Conservation (phyloP, 2,329 filamentous ascomycete genomes). For the Microcyclosporella mali region DNA sequence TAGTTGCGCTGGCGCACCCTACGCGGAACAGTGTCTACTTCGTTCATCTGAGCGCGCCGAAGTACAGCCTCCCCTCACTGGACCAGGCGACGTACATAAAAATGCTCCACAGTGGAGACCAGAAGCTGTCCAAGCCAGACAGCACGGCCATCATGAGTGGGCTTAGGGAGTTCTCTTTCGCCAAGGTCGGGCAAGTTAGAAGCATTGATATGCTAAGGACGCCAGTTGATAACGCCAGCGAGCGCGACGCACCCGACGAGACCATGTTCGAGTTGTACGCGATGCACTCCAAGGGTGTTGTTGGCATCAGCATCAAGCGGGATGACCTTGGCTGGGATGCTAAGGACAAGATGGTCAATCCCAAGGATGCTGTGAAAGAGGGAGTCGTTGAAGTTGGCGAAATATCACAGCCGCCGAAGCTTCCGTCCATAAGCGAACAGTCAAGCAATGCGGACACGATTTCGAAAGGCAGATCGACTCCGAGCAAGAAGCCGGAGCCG, state of each 20-base stretch:
- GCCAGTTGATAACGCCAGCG: constrained; percentile 50
- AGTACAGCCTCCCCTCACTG: constrained; percentile 74
- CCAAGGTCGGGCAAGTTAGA: constrained; percentile 75
- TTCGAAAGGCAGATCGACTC: constrained; percentile 14
- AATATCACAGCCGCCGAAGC: constrained; percentile 38
- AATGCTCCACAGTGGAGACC: constrained; percentile 65
- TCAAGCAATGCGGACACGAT: constrained; percentile 13
- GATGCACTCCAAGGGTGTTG: constrained; percentile 97
- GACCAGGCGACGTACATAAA: constrained; percentile 84
- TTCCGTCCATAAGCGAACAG: constrained; percentile 12
- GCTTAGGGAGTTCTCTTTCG: constrained; percentile 89
- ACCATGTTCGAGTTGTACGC: constrained; percentile 90
- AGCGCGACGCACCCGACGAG: constrained; percentile 54
- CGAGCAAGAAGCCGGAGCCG: constrained; percentile 22
- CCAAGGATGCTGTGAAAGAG: constrained; percentile 67
- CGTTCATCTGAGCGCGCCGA: constrained; percentile 86
- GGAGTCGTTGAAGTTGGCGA: constrained; percentile 70
- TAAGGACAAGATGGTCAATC: constrained; percentile 78
- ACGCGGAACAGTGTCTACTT: constrained; percentile 98
- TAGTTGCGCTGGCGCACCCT: constrained; percentile 91
- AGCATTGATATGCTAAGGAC: constrained; percentile 82
- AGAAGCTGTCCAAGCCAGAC: constrained; percentile 73
- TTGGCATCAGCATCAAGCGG: constrained; percentile 77
- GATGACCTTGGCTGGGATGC: constrained; percentile 85
- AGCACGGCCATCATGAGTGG: constrained; percentile 97